Evolutionary conservation across 305 asterid genomes (phyloP).

Genomic region (Ilex paraguariensis): DNA sequence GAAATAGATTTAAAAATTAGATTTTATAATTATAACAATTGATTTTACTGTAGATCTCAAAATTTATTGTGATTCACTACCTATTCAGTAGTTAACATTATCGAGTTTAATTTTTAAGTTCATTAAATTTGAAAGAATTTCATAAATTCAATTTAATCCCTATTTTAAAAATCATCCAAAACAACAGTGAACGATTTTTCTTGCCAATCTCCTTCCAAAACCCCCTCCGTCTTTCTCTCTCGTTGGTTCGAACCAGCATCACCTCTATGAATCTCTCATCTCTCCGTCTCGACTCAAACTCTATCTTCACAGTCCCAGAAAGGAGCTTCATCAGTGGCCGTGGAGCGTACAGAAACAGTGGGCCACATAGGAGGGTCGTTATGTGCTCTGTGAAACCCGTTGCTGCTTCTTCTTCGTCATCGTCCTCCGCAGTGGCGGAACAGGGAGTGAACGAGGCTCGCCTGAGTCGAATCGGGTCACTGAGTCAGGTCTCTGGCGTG

Average conservation of each 20-base stretch:
- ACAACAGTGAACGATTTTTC: no score
- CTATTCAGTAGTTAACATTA: no score
- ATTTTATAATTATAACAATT: no score
- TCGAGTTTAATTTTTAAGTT: no score
- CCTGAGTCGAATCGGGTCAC: constrained; percentile 55
- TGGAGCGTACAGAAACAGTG: constrained; percentile 21
- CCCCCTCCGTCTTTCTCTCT: no score
- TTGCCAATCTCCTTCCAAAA: no score
- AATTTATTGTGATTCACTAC: no score
- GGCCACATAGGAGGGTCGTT: constrained; percentile 11
- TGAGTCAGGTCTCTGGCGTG: constrained; percentile 94
- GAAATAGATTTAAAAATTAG: no score
- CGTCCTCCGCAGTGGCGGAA: constrained; percentile 7
- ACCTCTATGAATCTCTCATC: constrained; percentile 42
- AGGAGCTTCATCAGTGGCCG: constrained; percentile 19
- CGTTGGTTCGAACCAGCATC: background rate
- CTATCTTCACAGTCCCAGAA: constrained; percentile 14
- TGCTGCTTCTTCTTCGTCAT: constrained; percentile 8
- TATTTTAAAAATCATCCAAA: no score
- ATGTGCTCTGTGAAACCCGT: constrained; percentile 7
- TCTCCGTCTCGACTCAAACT: constrained; percentile 12
- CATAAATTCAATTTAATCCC: no score
- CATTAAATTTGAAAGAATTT: no score
- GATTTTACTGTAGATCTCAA: no score
- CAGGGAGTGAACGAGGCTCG: constrained; percentile 21